Evolutionary conservation across 1,284 basidiomycete genomes (phyloP), one percentile per base, ranked within the genome.

Genomic region (Ceratobasidium sp.): DNA sequence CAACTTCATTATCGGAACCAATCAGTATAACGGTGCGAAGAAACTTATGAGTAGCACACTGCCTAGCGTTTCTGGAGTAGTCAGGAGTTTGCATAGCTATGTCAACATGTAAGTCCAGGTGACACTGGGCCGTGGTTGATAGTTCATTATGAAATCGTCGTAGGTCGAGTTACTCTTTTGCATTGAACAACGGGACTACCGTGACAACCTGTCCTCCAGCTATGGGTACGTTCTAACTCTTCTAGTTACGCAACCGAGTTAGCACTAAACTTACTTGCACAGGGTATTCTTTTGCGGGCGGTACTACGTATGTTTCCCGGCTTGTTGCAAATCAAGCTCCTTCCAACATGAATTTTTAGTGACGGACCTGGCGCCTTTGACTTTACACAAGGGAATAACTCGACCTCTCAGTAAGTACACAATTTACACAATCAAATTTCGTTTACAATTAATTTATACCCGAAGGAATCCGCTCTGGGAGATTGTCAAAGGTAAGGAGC

Each of bases 351-450:
- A 53, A 58, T 18, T 10, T 44, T 69, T 79, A 93, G 91, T 23
- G 93, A 94, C 83, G 94, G 95, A 0, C 94, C 95, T 0, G 94
- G 95, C 18, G 91, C 91, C 0, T 93, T 95, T 80, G 93, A 95
- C 83, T 95, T 95, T 82, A 85, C 91, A 42, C 94, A 95, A 86
- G 94, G 94, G 3, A 88, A 90, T 80, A 95, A 95, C 83, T 87
- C 89, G 6, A 90, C 91, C 6, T 85, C 88, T 5, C 90, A 89
- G 89, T 91, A 84, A 79, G 89, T 83, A 69, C 56, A 33, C 71
- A 2, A 42, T 3, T 12, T 20, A 64, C 23, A 12, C 60, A 42
- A 26, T 18, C 12, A 40, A n/a, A 3, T 40, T 42, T 23, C 26
- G 70, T 10, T 51, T 2, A 28, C 46, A 28, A 39, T 28, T 12